Evolutionary conservation across 257 asterid species (phyloP).

Genomic region (Apocynum venetum): DNA sequence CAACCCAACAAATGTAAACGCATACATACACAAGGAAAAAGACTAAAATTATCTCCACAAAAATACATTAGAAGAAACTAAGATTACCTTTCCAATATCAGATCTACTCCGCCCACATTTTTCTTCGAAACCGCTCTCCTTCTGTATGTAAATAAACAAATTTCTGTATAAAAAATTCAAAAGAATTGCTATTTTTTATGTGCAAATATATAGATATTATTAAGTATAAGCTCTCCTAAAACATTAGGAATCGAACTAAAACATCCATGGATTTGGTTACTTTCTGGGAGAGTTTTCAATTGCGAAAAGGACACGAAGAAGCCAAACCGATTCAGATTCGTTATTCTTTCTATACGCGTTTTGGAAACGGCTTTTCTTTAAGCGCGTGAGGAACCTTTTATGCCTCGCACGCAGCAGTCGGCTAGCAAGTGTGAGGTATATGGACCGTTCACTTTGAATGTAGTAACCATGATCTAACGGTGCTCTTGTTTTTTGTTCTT

Average conservation of each 20-base stretch:
- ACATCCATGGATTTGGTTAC: neutral
- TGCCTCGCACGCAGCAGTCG: neutral
- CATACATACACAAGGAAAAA: too few relatives aligned
- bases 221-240: neutral
- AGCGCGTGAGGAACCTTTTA: neutral
- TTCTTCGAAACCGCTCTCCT: neutral
- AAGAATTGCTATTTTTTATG: neutral
- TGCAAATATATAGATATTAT: neutral
- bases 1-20: neutral
- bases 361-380: neutral
- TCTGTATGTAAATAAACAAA: neutral
- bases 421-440: neutral
- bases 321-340: neutral
- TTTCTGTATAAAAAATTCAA: neutral
- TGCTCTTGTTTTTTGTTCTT: neutral
- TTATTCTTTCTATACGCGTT: constrained; percentile 1
- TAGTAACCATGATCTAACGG: neutral
- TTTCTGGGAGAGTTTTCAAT: neutral
- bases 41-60: neutral
- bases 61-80: neutral
- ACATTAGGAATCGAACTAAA: neutral
- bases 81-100: neutral
- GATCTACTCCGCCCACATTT: constrained; percentile 6
- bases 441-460: neutral
- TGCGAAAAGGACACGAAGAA: neutral